A percentile compares a stretch with the other conserved stretches of the same genome.
Evolutionary conservation across 768 basidiomycete species (phyloP).

Genomic region (Lentinus brumalis): DNA sequence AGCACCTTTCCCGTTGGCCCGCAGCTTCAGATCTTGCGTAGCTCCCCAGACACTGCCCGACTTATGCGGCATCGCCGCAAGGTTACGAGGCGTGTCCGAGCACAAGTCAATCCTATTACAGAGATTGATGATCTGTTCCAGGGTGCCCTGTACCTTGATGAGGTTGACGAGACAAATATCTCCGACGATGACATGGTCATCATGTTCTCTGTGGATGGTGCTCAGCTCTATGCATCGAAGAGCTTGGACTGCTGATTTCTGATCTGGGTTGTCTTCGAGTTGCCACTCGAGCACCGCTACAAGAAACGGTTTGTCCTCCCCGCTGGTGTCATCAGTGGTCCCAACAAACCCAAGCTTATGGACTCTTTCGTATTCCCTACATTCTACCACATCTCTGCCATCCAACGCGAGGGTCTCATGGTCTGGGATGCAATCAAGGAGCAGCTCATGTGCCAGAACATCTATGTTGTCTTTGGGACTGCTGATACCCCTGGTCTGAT

Average conservation of each 20-base stretch:
- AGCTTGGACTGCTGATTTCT: conserved; percentile 37
- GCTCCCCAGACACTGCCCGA: too few relatives aligned
- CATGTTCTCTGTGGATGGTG: conserved; percentile 29
- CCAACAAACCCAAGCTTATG: conserved; percentile 32
- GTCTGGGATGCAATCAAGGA: conserved; percentile 30
- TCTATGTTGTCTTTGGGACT: background rate
- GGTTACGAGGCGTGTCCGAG: background rate
- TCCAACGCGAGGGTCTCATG: conserved; percentile 28
- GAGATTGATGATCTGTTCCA: conserved; percentile 32
- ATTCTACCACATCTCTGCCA: conserved; percentile 30
- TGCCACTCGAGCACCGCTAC: conserved; percentile 29
- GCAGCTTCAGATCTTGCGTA: too few relatives aligned
- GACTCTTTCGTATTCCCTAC: conserved; percentile 35
- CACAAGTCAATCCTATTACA: conserved; percentile 6
- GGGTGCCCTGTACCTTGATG: conserved; percentile 30
- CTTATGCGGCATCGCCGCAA: too few relatives aligned
- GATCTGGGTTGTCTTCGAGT: conserved; percentile 31
- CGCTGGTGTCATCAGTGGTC: conserved; percentile 33
- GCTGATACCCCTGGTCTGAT: conserved; percentile 18
- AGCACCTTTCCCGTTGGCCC: too few relatives aligned
- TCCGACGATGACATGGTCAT: conserved; percentile 29
- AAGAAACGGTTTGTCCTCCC: conserved; percentile 31
- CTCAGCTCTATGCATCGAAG: conserved; percentile 33
- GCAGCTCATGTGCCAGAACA: conserved; percentile 9
- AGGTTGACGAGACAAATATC: conserved; percentile 19